Conservation (phyloP, 768 basidiomycete species). For the Dictyophora rubrovolvata region DNA sequence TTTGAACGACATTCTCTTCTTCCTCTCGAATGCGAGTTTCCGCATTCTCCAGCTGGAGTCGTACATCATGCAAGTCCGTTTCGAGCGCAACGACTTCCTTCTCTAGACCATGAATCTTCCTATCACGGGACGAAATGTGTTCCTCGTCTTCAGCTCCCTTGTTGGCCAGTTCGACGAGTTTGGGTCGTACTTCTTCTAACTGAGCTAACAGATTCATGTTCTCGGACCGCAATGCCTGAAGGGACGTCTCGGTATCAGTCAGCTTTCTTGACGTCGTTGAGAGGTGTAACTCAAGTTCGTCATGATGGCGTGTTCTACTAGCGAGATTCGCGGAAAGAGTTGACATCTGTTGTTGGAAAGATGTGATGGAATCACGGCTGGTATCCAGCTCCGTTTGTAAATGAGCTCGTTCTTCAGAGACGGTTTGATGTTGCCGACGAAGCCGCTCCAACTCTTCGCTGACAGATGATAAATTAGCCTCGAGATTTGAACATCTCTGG, state of each 20-base stretch:
- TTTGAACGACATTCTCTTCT: constrained; percentile 36
- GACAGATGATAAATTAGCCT: not conserved
- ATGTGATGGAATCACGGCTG: constrained; percentile 24
- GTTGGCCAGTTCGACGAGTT: constrained; percentile 72
- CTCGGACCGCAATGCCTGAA: constrained; percentile 66
- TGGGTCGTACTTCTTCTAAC: constrained; percentile 78
- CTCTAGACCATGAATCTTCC: constrained; percentile 41
- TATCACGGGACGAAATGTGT: constrained; percentile 52
- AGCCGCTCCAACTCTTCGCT: not conserved
- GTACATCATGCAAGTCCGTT: constrained; percentile 38
- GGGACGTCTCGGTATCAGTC: constrained; percentile 62
- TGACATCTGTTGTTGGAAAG: constrained; percentile 50
- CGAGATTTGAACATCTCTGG: not conserved
- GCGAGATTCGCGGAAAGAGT: constrained; percentile 46
- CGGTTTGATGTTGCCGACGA: constrained; percentile 41
- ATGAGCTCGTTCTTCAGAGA: constrained; percentile 53
- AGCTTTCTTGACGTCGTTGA: constrained; percentile 54
- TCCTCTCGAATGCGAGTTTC: constrained; percentile 29
- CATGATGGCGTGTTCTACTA: constrained; percentile 44
- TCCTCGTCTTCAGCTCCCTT: constrained; percentile 41
- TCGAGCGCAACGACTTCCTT: constrained; percentile 57
- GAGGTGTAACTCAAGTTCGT: constrained; percentile 40
- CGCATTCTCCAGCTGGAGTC: constrained; percentile 3
- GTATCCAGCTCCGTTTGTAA: constrained; percentile 38
- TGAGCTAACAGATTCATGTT: constrained; percentile 69